phyloP scores from a whole-genome alignment of 768 basidiomycete genomes.

The Mycena venus region DNA sequence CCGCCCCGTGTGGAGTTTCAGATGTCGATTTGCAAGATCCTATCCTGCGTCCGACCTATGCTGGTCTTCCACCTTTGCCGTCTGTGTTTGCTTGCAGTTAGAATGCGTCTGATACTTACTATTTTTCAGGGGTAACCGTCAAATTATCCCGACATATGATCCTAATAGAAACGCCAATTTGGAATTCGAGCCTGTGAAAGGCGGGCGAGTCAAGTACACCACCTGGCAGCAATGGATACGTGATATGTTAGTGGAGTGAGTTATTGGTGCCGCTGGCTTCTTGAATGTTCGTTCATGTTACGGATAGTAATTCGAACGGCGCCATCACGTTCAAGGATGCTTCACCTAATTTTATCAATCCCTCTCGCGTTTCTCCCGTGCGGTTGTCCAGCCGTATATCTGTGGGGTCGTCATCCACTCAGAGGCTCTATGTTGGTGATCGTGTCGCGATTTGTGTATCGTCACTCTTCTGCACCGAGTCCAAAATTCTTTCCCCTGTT shows the following conservation, averaged over 20 bases:
- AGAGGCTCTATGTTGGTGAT: neutral
- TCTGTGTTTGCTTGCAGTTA: neutral
- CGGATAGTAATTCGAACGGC: neutral
- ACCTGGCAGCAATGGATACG: neutral
- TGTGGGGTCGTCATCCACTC: neutral
- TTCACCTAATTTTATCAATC: neutral
- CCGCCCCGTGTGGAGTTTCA: neutral
- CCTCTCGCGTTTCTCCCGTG: neutral
- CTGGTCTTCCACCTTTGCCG: neutral
- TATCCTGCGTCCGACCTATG: neutral
- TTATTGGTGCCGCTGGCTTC: neutral
- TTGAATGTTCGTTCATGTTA: neutral
- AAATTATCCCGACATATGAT: neutral
- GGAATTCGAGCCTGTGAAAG: neutral
- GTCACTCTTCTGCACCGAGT: neutral
- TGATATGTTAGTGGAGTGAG: neutral
- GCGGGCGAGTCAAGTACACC: neutral
- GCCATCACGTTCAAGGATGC: neutral
- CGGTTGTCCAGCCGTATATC: neutral
- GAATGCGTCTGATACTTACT: neutral
- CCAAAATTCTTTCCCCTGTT: neutral
- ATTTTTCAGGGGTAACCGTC: neutral
- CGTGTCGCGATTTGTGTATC: neutral
- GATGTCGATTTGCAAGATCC: neutral
- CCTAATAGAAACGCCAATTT: neutral